Evolutionary conservation across 73 alveolate genomes (phyloP), one percentile per base, ranked within the genome.

Genomic region (Loxodes magnus): DNA sequence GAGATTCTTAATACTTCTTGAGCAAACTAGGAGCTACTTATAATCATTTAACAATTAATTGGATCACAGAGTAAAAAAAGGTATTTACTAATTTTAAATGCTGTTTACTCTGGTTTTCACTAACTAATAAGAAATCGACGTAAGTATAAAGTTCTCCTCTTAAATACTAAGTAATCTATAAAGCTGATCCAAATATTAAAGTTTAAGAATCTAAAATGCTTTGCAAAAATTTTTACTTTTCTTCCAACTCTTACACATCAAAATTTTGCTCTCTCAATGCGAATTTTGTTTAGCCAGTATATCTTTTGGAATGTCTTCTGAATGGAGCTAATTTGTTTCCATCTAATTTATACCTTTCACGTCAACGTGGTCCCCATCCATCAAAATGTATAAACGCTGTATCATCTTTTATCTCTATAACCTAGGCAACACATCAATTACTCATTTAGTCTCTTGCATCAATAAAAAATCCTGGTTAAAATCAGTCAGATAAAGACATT

Each of bases 141-240:
- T 73, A 68, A 27, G 74, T 68, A 58, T 57, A 81, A 9, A 76
- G 64, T 56, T 74, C 74, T n/a, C 87, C 94, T 54, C 94, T 51
- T 5, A 81, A 34, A 51, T 56, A 60, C 54, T 69, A 57, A 6
- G 77, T 66, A 27, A 76, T 53, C 34, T 79, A 48, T 7, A 26
- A 27, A 28, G 86, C 71, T 2, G 36, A 24, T 7, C 57, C 46
- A 9, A 21, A 5, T 56, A 20, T 6, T 7, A 56, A 44, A 21
- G 3, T 46, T 7, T 37, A 5, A 3, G 7, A 6, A 4, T 24
- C 14, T 4, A 56, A 28, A 27, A 43, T 26, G 14, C n/a, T 56
- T 35, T 33, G 43, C 10, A 17, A 22, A 6, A 12, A 21, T 24
- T 19, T 43, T n/a, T 19, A 5, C 7, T 20, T 7, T 44, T 5